Evolutionary conservation across 352 stramenopile genomes (phyloP).

Genomic region (Phytophthora sansomeana): DNA sequence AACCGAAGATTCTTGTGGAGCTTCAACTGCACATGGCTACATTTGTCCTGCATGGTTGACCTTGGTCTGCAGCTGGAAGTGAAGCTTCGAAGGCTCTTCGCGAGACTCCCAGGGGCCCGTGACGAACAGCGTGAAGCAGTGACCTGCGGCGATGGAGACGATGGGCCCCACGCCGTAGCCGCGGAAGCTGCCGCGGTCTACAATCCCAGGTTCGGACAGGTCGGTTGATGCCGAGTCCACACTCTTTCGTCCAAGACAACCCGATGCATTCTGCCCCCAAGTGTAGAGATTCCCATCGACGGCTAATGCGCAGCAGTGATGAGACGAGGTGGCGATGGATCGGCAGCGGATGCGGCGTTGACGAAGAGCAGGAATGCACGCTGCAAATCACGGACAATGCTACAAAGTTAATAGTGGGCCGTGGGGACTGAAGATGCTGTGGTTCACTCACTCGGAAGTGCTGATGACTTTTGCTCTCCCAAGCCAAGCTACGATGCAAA

Average conservation of each 20-base stretch:
- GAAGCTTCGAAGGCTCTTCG: conserved; percentile 39
- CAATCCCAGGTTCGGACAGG: conserved; percentile 58
- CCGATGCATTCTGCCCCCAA: conserved; percentile 66
- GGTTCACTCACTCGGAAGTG: conserved; percentile 60
- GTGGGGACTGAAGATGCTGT: background rate
- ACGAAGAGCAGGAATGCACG: conserved; percentile 61
- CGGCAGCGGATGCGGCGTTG: conserved; percentile 60
- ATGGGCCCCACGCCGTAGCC: conserved; percentile 57
- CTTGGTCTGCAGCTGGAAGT: conserved; percentile 54
- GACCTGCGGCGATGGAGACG: conserved; percentile 60
- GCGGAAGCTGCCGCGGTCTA: conserved; percentile 39
- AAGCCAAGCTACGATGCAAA: conserved; percentile 55
- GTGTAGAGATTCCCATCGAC: conserved; percentile 73
- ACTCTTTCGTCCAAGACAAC: conserved; percentile 59
- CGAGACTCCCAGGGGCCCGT: conserved; percentile 55
- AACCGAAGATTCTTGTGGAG: conserved; percentile 14
- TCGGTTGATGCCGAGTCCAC: conserved; percentile 34
- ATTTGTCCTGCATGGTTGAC: conserved; percentile 51
- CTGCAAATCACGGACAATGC: conserved; percentile 32
- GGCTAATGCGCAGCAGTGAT: conserved; percentile 65
- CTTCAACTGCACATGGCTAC: background rate
- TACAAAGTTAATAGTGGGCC: background rate
- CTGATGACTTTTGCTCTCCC: conserved; percentile 71
- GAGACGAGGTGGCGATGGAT: conserved; percentile 57
- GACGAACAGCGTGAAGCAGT: conserved; percentile 67